A percentile compares a stretch with the other conserved stretches of the same genome.
These are phyloP conservation scores for Saccharomycopsis fermentans DNA, from an alignment of 805 yeast species.

Conservation along the genomic window DNA sequence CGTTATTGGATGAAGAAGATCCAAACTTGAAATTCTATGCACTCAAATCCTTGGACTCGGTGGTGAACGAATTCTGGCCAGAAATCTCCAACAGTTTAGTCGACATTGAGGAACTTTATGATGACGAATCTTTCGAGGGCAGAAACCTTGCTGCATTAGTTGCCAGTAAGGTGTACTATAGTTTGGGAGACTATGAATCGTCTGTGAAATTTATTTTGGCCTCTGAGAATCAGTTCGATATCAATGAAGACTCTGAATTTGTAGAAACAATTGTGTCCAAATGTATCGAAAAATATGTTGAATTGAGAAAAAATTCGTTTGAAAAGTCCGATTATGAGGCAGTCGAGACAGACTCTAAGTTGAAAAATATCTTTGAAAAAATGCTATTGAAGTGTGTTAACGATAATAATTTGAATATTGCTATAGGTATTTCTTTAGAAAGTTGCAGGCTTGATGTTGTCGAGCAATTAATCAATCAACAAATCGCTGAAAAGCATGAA, in stretches of 20 bases:
- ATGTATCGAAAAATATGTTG: conserved; percentile 77
- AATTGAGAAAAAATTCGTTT: conserved; percentile 42
- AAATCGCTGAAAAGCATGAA: conserved; percentile 33
- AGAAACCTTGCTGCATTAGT: conserved; percentile 82
- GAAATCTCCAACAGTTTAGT: conserved; percentile 87
- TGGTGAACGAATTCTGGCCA: conserved; percentile 93
- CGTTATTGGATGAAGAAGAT: conserved; percentile 79
- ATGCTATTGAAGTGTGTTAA: conserved; percentile 77
- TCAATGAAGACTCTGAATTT: conserved; percentile 70
- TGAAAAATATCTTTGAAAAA: conserved; percentile 64
- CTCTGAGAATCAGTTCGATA: conserved; percentile 72
- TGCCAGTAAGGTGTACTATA: conserved; percentile 83
- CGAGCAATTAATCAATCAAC: conserved; percentile 40
- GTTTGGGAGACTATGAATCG: conserved; percentile 86
- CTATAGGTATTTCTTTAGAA: conserved; percentile 85
- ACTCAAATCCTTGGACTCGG: conserved; percentile 62
- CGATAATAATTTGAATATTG: conserved; percentile 64
- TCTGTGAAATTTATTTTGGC: conserved; percentile 82
- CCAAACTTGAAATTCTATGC: conserved; percentile 72
- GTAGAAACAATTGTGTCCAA: conserved; percentile 90
- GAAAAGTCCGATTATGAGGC: conserved; percentile 20
- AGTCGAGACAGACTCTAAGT: conserved; percentile 45
- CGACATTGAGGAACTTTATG: conserved; percentile 84
- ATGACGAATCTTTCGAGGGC: conserved; percentile 67
- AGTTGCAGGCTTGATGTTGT: conserved; percentile 79